Evolutionary conservation across 1,284 basidiomycete species (phyloP).

Genomic region (Leccinum colubrinum): DNA sequence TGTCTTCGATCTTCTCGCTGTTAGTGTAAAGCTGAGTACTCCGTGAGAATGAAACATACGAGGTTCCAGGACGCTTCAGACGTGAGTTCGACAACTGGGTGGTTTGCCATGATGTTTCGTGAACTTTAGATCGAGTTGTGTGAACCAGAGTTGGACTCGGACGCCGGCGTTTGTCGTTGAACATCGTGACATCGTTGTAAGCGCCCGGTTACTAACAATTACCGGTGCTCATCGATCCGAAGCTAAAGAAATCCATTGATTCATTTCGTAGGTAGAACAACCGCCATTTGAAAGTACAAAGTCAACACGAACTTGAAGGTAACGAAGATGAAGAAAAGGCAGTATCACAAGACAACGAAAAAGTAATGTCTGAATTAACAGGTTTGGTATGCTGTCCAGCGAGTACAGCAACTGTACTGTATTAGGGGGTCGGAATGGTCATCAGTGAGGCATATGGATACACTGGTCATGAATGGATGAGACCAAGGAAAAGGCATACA

Average conservation of each 20-base stretch:
- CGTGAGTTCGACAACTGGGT: slow-evolving; percentile 72
- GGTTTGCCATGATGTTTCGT: slow-evolving; percentile 34
- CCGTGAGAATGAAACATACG: slow-evolving; percentile 41
- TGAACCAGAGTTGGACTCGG: neutral
- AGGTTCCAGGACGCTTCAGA: slow-evolving; percentile 82
- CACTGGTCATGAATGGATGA: slow-evolving; percentile 15
- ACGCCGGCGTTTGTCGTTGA: neutral
- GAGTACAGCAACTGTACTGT: slow-evolving; percentile 41
- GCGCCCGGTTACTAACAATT: slow-evolving; percentile 8
- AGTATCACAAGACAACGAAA: slow-evolving; percentile 10
- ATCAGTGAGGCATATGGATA: slow-evolving; percentile 29
- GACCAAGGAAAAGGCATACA: slow-evolving; percentile 4
- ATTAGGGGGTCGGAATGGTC: slow-evolving; percentile 17
- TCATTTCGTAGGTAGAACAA: slow-evolving; percentile 8
- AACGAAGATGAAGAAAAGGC: neutral
- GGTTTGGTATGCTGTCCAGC: slow-evolving; percentile 30
- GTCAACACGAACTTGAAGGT: slow-evolving; percentile 3
- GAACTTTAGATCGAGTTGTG: neutral
- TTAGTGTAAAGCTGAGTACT: slow-evolving; percentile 10
- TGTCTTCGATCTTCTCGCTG: slow-evolving; percentile 74
- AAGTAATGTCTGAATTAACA: slow-evolving; percentile 20
- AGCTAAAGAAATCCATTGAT: slow-evolving; percentile 8
- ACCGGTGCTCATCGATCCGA: slow-evolving; percentile 4
- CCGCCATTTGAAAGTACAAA: slow-evolving; percentile 12
- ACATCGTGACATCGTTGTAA: neutral